Conservation (phyloP, 257 asterid species). For the Solanum chiquidenum region DNA sequence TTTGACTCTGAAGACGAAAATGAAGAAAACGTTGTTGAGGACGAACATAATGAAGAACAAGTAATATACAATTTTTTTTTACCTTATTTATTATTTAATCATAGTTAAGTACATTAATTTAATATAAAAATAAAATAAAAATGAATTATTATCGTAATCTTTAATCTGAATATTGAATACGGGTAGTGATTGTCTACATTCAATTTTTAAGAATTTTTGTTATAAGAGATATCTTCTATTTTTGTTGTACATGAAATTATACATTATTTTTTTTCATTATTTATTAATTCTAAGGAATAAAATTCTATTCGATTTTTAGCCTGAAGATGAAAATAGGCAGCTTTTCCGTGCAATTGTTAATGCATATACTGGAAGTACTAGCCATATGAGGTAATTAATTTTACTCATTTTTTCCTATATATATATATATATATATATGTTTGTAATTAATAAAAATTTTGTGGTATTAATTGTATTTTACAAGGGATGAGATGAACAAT, state of each 20-base stretch:
- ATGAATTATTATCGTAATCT: neutral
- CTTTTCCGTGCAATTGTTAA: no score
- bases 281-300: neutral
- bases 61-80: no score
- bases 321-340: no score
- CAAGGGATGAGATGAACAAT: neutral
- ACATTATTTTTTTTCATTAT: neutral
- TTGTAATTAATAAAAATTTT: no score
- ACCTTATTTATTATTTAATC: no score
- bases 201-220: neutral
- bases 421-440: no score
- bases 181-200: neutral
- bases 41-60: neutral
- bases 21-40: no score
- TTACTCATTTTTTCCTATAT: neutral
- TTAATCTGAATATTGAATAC: neutral
- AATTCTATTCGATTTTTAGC: neutral
- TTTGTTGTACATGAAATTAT: neutral
- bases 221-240: neutral
- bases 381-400: neutral
- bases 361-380: neutral
- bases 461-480: no score
- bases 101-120: neutral
- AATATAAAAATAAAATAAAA: neutral
- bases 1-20: no score